Evolutionary conservation across 2,329 filamentous ascomycete species (phyloP), one percentile per base, ranked within the genome.

Genomic region (Pseudogymnoascus sp.): DNA sequence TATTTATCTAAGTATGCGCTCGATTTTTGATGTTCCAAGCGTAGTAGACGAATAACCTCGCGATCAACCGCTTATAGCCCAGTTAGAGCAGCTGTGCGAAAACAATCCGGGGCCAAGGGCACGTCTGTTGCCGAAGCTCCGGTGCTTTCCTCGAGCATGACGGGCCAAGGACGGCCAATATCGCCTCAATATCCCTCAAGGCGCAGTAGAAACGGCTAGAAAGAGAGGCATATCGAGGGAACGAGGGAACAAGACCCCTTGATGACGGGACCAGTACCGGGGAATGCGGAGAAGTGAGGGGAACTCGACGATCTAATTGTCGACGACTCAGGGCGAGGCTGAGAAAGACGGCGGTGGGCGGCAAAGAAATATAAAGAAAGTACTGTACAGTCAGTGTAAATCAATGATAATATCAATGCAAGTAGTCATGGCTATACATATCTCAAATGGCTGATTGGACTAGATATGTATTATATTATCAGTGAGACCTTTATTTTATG

Each of bases 141-240:
- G 48, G 25, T 57, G 48, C 48, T 57, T 57, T 57, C 48, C 48
- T 31, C 48, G 25, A 31, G 3, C 0, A 19, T 31, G 28, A 31
- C 25, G 48, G 48, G 25, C 25, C 25, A 57, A 34, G 48, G 28
- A 57, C 48, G 48, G 48, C 48, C 48, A 57, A 34, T 19, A 13
- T 57, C 48, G 48, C 48, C 37, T n/a, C 48, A 54, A 54, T 54
- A 54, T 54, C 48, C 48, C 48, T 54, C 48, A 54, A 54, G 48
- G 48, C 48, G 48, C 48, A 14, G 21, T n/a, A 1, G 45, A 28
- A 51, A 51, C 45, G 45, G 45, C 6, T 51, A 28, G 45, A 51
- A 28, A 6, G n/a, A n/a, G 43, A 51, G 48, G 48, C 14, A 31
- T 14, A 25, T 54, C 8, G n/a, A 34, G 48, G 25, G 25, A 34